A percentile compares a stretch with the other conserved stretches of the same genome.
phyloP scores from a whole-genome alignment of 768 basidiomycete species.

The Lactarius hengduanensis region DNA sequence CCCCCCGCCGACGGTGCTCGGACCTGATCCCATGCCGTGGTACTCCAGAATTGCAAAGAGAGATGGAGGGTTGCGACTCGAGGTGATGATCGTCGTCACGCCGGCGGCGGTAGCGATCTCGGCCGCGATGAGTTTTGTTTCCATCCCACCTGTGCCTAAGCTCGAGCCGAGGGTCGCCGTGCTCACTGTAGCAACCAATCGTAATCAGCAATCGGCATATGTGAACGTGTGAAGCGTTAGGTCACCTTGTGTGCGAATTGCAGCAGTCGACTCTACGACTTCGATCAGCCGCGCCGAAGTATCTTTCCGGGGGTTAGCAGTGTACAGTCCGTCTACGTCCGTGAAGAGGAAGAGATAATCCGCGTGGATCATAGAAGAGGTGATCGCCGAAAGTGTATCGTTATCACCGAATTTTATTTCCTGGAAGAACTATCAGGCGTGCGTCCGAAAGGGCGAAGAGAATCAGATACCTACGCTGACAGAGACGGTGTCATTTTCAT shows the following conservation, averaged over 20 bases:
- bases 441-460: neutral
- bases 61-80: slow-evolving; percentile 72
- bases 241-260: slow-evolving; percentile 76
- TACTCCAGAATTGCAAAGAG: slow-evolving; percentile 83
- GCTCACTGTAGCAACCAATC: slow-evolving; percentile 57
- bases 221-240: slow-evolving; percentile 26
- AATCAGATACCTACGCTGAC: slow-evolving; percentile 71
- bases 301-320: slow-evolving; percentile 91
- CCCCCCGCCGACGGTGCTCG: slow-evolving; percentile 20
- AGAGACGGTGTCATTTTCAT: slow-evolving; percentile 98
- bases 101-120: slow-evolving; percentile 97
- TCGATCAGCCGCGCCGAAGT: slow-evolving; percentile 77
- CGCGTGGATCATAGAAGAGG: slow-evolving; percentile 95
- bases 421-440: slow-evolving; percentile 40
- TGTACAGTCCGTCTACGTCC: slow-evolving; percentile 95
- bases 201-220: neutral
- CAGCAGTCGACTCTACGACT: slow-evolving; percentile 77
- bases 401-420: slow-evolving; percentile 99
- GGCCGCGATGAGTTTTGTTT: slow-evolving; percentile 97
- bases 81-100: slow-evolving; percentile 86
- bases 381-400: slow-evolving; percentile 96
- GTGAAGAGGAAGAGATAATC: slow-evolving; percentile 97
- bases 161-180: slow-evolving; percentile 89
- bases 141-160: slow-evolving; percentile 98
- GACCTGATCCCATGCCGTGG: slow-evolving; percentile 39